Conservation (phyloP, 1,139 yeast species). For the Kodamaea derodonti region DNA sequence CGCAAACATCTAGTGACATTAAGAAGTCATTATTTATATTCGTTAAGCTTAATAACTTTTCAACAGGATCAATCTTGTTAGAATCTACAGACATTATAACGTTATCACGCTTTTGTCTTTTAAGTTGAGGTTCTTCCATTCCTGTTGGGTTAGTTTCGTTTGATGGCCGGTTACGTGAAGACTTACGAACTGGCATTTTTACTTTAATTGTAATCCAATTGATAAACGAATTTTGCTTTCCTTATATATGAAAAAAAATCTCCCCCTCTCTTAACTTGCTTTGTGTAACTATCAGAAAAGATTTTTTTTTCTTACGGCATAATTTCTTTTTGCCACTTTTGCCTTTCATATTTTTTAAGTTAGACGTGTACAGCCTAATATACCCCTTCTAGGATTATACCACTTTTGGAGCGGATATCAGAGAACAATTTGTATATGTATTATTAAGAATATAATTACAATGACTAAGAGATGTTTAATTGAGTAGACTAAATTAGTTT, state of each 20-base stretch:
- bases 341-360: background rate
- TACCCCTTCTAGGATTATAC: too few relatives aligned
- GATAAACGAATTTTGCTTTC: background rate
- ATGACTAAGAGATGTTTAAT: too few relatives aligned
- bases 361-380: background rate
- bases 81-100: constrained; percentile 13
- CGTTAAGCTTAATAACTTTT: constrained; percentile 38
- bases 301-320: background rate
- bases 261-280: background rate
- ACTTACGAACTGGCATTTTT: background rate
- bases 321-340: background rate
- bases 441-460: too few relatives aligned
- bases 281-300: background rate
- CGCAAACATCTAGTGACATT: constrained; percentile 14
- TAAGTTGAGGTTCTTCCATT: constrained; percentile 8
- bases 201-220: background rate
- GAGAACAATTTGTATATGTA: too few relatives aligned
- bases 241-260: background rate
- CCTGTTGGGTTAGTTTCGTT: background rate
- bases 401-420: too few relatives aligned
- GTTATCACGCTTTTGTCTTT: constrained; percentile 9
- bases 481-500: too few relatives aligned
- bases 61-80: constrained; percentile 44
- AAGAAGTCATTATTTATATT: constrained; percentile 28
- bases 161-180: background rate